These are phyloP conservation scores for Circinella minor DNA, from an alignment of 371 early-diverging fungal species.

Conservation along the genomic window DNA sequence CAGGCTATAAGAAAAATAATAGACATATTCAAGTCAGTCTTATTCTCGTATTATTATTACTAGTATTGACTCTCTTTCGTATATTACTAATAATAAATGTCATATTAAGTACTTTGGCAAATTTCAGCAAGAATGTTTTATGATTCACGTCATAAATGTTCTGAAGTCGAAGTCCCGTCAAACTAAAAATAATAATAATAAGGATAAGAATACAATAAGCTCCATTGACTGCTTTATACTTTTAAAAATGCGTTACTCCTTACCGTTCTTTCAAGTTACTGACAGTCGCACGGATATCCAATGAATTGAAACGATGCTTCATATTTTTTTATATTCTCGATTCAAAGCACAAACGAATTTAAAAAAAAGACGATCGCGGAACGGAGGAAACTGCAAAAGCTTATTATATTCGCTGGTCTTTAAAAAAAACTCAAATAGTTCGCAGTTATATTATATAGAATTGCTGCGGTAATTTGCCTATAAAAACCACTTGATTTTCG, in stretches of 20 bases:
- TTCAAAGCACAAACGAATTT: background rate
- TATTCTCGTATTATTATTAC: background rate
- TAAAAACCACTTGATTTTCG: background rate
- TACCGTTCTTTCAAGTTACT: conserved; percentile 72
- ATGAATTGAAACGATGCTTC: conserved; percentile 84
- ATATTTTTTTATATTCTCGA: conserved; percentile 24
- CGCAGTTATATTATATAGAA: background rate
- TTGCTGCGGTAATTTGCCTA: background rate
- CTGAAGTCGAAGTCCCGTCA: conserved; percentile 89
- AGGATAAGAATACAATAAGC: no score
- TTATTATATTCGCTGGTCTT: background rate
- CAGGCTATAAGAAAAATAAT: conserved; percentile 54
- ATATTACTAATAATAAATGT: no score
- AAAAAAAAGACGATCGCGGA: conserved; percentile 5
- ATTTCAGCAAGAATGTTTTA: conserved; percentile 93
- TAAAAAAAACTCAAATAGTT: background rate
- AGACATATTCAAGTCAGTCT: background rate
- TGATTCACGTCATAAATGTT: conserved; percentile 93
- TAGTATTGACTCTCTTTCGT: no score
- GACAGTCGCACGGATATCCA: conserved; percentile 88
- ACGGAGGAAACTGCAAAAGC: background rate
- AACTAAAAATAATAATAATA: conserved; percentile 30
- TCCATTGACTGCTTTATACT: no score
- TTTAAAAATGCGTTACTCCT: background rate
- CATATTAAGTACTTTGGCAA: conserved; percentile 66